These are phyloP conservation scores for Colletotrichum sp. DNA, from an alignment of 2,329 filamentous ascomycete species.

Conservation along the genomic window DNA sequence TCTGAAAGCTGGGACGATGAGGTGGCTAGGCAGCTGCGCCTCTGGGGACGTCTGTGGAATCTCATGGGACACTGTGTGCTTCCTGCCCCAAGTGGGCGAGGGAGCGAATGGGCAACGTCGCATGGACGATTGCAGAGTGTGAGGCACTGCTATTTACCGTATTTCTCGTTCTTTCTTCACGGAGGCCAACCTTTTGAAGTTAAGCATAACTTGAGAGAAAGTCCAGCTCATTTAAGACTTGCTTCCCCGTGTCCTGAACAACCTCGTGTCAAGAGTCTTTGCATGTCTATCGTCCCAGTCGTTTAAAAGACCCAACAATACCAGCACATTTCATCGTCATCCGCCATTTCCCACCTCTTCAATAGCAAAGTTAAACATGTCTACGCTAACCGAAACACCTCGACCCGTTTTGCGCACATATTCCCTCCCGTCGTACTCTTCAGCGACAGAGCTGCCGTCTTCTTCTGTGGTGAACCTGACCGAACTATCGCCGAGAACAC, in stretches of 20 bases:
- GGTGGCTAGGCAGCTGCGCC: not conserved
- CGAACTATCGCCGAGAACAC: not conserved
- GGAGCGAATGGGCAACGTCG: not conserved
- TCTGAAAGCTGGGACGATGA: not conserved
- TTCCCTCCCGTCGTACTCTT: not conserved
- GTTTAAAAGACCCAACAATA: not conserved
- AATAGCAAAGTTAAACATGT: not conserved
- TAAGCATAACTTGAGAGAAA: not conserved
- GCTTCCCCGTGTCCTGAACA: not conserved
- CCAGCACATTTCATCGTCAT: not conserved
- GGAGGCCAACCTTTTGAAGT: no score
- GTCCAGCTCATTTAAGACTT: not conserved
- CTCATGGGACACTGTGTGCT: not conserved
- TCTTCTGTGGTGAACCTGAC: not conserved
- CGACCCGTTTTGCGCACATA: not conserved
- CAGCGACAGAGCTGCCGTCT: not conserved
- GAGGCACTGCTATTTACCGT: not conserved
- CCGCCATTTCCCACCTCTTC: not conserved
- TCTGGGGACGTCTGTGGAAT: not conserved
- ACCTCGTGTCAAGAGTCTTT: not conserved
- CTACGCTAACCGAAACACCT: not conserved
- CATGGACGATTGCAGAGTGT: not conserved
- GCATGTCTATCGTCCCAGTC: no score
- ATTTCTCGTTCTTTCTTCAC: not conserved
- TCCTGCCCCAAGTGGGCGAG: not conserved